phyloP scores from a whole-genome alignment of 306 rosid species.

The Chamaecrista fasciculata region DNA sequence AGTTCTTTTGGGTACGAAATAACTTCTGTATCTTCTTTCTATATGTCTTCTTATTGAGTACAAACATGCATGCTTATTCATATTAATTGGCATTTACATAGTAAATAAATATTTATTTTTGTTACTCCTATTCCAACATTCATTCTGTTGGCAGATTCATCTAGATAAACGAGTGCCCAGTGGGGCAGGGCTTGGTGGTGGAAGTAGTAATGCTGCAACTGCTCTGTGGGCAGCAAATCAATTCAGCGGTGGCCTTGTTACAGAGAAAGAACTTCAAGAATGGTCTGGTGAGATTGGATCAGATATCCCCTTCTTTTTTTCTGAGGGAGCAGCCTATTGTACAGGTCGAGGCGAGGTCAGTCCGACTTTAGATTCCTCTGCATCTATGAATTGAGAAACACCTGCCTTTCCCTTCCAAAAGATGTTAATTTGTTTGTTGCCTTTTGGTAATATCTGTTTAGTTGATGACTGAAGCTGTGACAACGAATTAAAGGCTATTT shows the following conservation, averaged over 20 bases:
- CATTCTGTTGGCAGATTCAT: slow-evolving; percentile 67
- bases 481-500: neutral
- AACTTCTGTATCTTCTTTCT: neutral
- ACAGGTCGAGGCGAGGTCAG: slow-evolving; percentile 98
- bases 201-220: slow-evolving; percentile 98
- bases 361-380: slow-evolving; percentile 30
- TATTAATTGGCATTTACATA: neutral
- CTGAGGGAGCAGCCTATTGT: slow-evolving; percentile 94
- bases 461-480: neutral
- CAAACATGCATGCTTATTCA: neutral
- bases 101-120: slow-evolving; percentile 1
- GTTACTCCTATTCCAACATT: neutral
- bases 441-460: slow-evolving; percentile 9
- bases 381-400: no score
- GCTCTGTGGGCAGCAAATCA: slow-evolving; percentile 98
- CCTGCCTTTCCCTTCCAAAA: no score
- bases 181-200: slow-evolving; percentile 99
- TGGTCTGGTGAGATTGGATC: slow-evolving; percentile 99
- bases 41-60: neutral
- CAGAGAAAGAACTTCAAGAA: slow-evolving; percentile 89
- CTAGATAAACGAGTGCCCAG: slow-evolving; percentile 90
- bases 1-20: slow-evolving; percentile 84
- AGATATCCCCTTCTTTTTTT: slow-evolving; percentile 94
- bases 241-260: slow-evolving; percentile 69
- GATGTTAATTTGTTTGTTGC: neutral